Conservation (phyloP, 768 basidiomycete genomes). For the Podaxis sp. region DNA sequence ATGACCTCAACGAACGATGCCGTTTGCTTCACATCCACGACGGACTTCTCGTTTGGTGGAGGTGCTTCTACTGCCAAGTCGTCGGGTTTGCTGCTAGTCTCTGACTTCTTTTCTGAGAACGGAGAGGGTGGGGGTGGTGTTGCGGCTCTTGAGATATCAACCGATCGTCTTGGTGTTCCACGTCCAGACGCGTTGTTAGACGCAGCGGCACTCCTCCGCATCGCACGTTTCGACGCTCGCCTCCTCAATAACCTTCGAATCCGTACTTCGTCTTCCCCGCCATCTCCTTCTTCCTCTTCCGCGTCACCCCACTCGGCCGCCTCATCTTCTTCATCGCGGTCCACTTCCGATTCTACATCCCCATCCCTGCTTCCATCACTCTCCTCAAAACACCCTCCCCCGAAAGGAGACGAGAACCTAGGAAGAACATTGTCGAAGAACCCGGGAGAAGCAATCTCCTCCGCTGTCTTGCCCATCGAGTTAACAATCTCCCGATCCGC, state of each 20-base stretch:
- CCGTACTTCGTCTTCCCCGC: constrained; percentile 24
- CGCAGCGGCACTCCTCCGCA: constrained; percentile 21
- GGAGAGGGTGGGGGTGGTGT: constrained; percentile 22
- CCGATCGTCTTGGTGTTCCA: constrained; percentile 24
- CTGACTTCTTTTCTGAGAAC: neutral
- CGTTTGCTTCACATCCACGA: constrained; percentile 41
- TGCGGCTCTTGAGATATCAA: constrained; percentile 26
- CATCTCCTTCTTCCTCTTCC: constrained; percentile 11
- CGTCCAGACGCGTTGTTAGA: constrained; percentile 19
- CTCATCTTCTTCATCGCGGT: constrained; percentile 56
- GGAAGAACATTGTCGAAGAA: constrained; percentile 37
- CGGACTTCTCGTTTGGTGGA: constrained; percentile 20
- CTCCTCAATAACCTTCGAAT: constrained; percentile 26
- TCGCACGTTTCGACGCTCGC: constrained; percentile 30
- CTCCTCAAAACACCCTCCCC: constrained; percentile 15
- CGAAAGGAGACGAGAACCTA: constrained; percentile 12
- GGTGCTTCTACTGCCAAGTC: constrained; percentile 10
- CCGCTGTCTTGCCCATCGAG: constrained; percentile 62
- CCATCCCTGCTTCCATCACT: constrained; percentile 21
- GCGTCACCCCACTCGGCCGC: constrained; percentile 22
- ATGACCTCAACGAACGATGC: constrained; percentile 65
- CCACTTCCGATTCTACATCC: constrained; percentile 59
- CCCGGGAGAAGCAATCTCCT: constrained; percentile 48
- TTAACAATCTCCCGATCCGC: constrained; percentile 79
- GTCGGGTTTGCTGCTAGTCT: neutral